A percentile compares a stretch with the other conserved stretches of the same genome.
Conservation (phyloP, 2,329 filamentous ascomycete genomes). For the Mycosphaerella arachidis region DNA sequence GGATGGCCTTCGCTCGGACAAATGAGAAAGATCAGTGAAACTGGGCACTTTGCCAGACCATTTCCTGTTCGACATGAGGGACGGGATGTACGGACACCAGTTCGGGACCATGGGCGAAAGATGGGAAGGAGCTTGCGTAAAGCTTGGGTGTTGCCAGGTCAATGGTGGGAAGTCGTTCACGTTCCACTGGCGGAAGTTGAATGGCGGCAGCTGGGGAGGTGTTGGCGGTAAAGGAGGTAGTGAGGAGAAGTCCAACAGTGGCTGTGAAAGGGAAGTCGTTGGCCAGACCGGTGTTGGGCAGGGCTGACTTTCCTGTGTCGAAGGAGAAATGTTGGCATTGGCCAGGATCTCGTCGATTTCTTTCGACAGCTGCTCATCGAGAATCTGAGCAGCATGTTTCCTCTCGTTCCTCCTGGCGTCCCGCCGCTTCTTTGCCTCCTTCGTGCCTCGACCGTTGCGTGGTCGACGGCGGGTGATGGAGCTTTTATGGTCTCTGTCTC, state of each 20-base stretch:
- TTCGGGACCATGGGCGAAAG: slow-evolving; percentile 16
- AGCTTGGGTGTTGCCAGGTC: slow-evolving; percentile 1
- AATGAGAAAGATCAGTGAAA: slow-evolving; percentile 28
- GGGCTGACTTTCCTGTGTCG: background rate
- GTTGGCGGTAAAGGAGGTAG: slow-evolving; percentile 7
- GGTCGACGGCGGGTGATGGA: slow-evolving; percentile 19
- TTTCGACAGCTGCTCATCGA: slow-evolving; percentile 29
- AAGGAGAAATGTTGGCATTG: slow-evolving; percentile 16
- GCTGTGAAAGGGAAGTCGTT: slow-evolving; percentile 2
- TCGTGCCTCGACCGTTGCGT: slow-evolving; percentile 28
- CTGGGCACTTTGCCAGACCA: slow-evolving; percentile 23
- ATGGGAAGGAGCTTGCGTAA: slow-evolving; percentile 10
- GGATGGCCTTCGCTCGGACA: slow-evolving; percentile 20
- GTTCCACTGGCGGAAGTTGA: slow-evolving; percentile 22
- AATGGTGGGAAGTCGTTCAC: slow-evolving; percentile 19
- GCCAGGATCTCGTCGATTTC: slow-evolving; percentile 27
- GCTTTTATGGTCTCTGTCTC: slow-evolving; percentile 13
- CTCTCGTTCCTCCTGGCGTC: slow-evolving; percentile 26
- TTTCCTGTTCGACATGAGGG: slow-evolving; percentile 19
- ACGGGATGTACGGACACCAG: slow-evolving; percentile 29
- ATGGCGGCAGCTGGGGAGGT: slow-evolving; percentile 24
- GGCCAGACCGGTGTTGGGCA: slow-evolving; percentile 2
- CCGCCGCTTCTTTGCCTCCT: slow-evolving; percentile 30
- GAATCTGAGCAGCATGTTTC: slow-evolving; percentile 26
- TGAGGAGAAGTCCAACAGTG: background rate